Base-by-base conservation (phyloP, 305 asterid genomes). In the Plantago coronopus region DNA sequence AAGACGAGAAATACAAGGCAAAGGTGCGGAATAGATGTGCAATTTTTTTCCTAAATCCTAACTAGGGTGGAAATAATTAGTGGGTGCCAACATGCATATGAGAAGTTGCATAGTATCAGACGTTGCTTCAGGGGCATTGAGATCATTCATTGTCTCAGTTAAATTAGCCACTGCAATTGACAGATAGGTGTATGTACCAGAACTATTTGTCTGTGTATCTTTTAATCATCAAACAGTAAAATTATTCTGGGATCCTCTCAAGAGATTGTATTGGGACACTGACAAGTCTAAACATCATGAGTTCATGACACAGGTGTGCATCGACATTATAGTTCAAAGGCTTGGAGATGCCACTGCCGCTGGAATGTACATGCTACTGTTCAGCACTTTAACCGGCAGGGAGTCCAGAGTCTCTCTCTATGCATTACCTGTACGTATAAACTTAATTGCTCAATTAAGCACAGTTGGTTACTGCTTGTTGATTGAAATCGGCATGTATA, bases 331-430 rank as follows among this genome's bases (percentile, higher is more conserved):
- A 29, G 95, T 93, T 76, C 99, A 85, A 71, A 81, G 99, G 80
- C 85, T 93, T 19, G 99, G 99, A 65, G 97, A 89, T 54, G 99
- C 97, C 47, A 80, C 97, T 61, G 96, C 99, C 69, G 97, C 99
- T 50, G 96, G 91, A 74, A 80, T 89, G 87, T 89, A 80, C 80
- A 87, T 83, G 77, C 81, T 89, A 61, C 88, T 89, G 50, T 76
- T 79, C 74, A 81, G 77, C 87, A 74, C 83, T 44, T 68, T 82
- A 40, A 69, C 76, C n/a, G 95, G 84, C 75, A 85, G 63, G 70
- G 81, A 82, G 13, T 81, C 97, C 51, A 56, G 78, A 21, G 81
- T 76, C 61, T 74, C 96, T 59, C 87, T 89, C 25, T 87, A 72
- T 63, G 95, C 95, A 27, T 63, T 93, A 54, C 95, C 96, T 29